Evolutionary conservation across 208 protist species (phyloP).

Genomic region (Leishmania tropica): DNA sequence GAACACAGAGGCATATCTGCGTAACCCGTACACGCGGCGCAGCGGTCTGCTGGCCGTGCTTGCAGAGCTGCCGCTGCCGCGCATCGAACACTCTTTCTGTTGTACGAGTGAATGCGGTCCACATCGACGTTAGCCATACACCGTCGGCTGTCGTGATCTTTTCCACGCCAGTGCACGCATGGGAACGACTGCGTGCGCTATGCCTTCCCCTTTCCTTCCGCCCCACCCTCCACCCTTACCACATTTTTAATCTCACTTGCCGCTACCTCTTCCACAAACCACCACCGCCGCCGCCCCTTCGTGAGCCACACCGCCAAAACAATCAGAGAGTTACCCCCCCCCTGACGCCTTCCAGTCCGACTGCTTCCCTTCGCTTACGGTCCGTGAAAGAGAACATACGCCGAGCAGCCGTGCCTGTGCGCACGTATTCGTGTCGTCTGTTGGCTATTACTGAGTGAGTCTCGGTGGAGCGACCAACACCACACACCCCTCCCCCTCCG

Average conservation of each 20-base stretch:
- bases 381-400: neutral
- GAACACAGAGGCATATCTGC: neutral
- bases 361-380: neutral
- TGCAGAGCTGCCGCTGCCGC: neutral
- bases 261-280: neutral
- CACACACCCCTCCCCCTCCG: neutral
- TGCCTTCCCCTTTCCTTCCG: neutral
- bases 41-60: neutral
- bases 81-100: neutral
- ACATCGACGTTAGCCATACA: neutral
- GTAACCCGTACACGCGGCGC: neutral
- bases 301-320: neutral
- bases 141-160: neutral
- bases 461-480: neutral
- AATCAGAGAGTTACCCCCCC: neutral
- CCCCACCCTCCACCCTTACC: neutral
- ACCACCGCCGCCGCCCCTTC: neutral
- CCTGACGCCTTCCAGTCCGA: neutral
- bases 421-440: neutral
- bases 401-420: neutral
- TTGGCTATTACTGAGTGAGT: neutral
- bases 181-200: neutral
- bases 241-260: neutral
- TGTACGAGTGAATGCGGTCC: neutral
- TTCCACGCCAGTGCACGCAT: neutral